Base-by-base conservation (phyloP, 2,329 filamentous ascomycete genomes). In the Coniella lustricola region DNA sequence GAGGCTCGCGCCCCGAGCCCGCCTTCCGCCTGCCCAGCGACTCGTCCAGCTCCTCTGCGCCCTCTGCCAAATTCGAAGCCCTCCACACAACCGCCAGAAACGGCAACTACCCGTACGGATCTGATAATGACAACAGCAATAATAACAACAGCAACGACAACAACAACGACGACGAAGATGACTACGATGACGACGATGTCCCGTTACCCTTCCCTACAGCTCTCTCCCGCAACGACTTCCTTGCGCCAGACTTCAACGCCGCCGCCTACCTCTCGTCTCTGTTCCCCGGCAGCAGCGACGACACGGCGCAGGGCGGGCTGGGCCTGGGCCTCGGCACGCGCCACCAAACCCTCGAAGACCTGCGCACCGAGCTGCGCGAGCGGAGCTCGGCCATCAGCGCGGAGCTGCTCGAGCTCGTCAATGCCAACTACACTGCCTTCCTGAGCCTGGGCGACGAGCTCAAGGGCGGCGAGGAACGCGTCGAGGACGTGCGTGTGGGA, bases 331-430 rank as follows among this genome's bases (percentile, higher is more conserved):
- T 39, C 33, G 39, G 43, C 2, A 37, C 49, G 13, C 85, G 93
- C 1, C 93, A 98, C 65, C 93, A 98, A 66, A 96, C 91, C 0
- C 86, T 98, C 41, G 90, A 95, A 63, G 93, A 98, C 64, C 74
- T 98, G 29, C 87, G 91, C 32, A 71, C 84, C 4, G 94, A 98
- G 61, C 75, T 98, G 14, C 84, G 90, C 38, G 81, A 90, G 50
- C 78, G 94, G 45, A 87, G 84, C 57, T 80, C 87, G 57, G 77
- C 84, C 17, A 83, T 98, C 53, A 87, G 84, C 60, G 81, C 85
- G 54, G 93, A 98, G 69, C 76, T 98, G 3, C 75, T 98, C 16
- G 91, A 96, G 68, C 79, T 98, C 7, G 93, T 98, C 56, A 98
- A 98, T 62, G 79, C 85, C 44, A 95, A 98, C 67, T 97, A 98